Conservation (phyloP, 345 rosid genomes). For the Zanthoxylum bungeanum region DNA sequence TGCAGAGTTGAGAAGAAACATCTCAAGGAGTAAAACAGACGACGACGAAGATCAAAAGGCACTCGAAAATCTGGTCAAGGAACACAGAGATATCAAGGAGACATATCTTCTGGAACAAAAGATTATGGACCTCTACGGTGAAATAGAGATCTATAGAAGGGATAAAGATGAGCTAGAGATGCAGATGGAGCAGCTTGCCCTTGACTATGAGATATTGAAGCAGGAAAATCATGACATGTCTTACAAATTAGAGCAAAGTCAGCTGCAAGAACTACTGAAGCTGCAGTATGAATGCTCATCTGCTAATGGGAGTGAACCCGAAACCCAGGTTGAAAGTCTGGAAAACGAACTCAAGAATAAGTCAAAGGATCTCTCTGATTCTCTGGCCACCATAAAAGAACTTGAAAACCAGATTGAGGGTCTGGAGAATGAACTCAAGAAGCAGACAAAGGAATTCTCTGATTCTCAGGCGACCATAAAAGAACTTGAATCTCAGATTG, state of each 20-base stretch:
- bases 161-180: conserved; percentile 86
- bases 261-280: conserved; percentile 73
- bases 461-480: conserved; percentile 32
- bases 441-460: conserved; percentile 31
- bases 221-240: conserved; percentile 79
- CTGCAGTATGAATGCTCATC: conserved; percentile 69
- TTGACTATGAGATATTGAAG: conserved; percentile 92
- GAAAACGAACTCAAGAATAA: conserved; percentile 35
- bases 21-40: conserved; percentile 40
- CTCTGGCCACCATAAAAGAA: conserved; percentile 28
- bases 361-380: conserved; percentile 32
- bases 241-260: conserved; percentile 77
- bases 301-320: conserved; percentile 49
- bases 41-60: conserved; percentile 90
- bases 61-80: conserved; percentile 76
- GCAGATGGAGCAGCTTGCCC: conserved; percentile 93
- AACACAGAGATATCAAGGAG: conserved; percentile 52
- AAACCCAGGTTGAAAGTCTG: conserved; percentile 38
- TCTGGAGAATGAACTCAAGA: conserved; percentile 40
- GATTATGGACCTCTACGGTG: conserved; percentile 60
- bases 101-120: conserved; percentile 58
- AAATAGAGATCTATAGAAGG: conserved; percentile 71
- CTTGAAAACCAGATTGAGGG: conserved; percentile 42
- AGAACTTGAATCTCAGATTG: conserved; percentile 42
- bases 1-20: conserved; percentile 22